A percentile compares a stretch with the other conserved stretches of the same genome.
Evolutionary conservation across 768 basidiomycete species (phyloP).

Genomic region (Suillus sp.): DNA sequence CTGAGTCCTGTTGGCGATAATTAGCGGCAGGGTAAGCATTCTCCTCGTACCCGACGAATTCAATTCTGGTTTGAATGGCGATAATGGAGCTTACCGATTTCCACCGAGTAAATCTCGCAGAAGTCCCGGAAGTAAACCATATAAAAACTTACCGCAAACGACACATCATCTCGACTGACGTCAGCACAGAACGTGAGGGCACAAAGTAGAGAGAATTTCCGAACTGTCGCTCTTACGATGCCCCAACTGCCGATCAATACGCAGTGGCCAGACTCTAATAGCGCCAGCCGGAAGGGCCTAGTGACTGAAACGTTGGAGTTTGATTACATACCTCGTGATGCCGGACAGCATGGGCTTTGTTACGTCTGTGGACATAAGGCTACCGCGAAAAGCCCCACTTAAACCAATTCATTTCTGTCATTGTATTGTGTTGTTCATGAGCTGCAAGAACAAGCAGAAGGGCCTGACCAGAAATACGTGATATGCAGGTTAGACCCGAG

Average conservation of each 20-base stretch:
- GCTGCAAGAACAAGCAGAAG: background rate
- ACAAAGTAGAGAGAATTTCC: background rate
- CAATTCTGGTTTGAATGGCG: background rate
- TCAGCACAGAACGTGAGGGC: background rate
- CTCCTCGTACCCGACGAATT: background rate
- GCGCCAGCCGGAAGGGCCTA: background rate
- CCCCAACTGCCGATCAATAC: conserved; percentile 1
- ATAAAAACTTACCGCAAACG: background rate
- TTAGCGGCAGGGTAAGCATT: conserved; percentile 7
- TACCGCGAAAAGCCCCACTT: background rate
- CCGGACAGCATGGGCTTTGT: background rate
- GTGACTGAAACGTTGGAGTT: background rate
- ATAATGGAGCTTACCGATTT: conserved; percentile 2
- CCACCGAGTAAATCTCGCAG: background rate
- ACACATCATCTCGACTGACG: background rate
- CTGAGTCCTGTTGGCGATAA: background rate
- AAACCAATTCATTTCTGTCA: background rate
- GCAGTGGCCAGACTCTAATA: background rate
- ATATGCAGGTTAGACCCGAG: background rate
- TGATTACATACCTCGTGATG: background rate
- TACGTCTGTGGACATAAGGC: background rate
- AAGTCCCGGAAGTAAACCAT: background rate
- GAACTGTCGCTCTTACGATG: background rate
- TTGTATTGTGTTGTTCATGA: background rate
- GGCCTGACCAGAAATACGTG: background rate